phyloP scores from a whole-genome alignment of 1,139 yeast species.

The Blastobotrys proliferans region DNA sequence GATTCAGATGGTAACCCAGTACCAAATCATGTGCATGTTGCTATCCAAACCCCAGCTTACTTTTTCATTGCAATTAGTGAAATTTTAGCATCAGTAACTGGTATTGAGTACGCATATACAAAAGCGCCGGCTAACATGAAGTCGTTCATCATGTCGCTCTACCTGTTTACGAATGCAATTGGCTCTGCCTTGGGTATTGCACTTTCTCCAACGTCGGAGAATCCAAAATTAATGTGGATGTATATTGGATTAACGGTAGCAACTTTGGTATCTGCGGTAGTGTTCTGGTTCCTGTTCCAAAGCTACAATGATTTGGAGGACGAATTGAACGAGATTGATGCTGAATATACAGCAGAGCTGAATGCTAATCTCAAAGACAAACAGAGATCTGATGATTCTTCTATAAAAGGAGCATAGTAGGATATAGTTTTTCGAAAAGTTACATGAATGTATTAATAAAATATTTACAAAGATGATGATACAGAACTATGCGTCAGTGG shows the following conservation, averaged over 20 bases:
- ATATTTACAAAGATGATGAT: background rate
- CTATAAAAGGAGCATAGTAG: background rate
- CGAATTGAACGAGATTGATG: slow-evolving; percentile 54
- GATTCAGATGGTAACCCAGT: slow-evolving; percentile 30
- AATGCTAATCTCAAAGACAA: slow-evolving; percentile 24
- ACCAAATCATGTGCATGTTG: slow-evolving; percentile 56
- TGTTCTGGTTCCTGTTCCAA: slow-evolving; percentile 60
- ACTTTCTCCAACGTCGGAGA: slow-evolving; percentile 56
- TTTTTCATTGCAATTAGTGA: slow-evolving; percentile 58
- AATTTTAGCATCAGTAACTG: slow-evolving; percentile 62
- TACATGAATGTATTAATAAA: background rate
- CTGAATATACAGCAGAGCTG: slow-evolving; percentile 30
- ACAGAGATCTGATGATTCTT: slow-evolving; percentile 1
- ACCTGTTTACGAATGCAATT: slow-evolving; percentile 55
- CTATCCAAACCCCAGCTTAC: slow-evolving; percentile 61
- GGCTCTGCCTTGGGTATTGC: slow-evolving; percentile 75
- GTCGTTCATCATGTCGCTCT: slow-evolving; percentile 60
- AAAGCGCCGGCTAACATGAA: slow-evolving; percentile 65
- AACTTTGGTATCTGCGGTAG: slow-evolving; percentile 54
- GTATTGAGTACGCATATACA: slow-evolving; percentile 65
- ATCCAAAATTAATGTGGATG: slow-evolving; percentile 67
- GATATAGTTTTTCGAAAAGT: background rate
- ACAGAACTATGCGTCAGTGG: background rate
- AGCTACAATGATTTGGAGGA: slow-evolving; percentile 57
- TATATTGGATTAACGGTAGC: slow-evolving; percentile 60